These are phyloP conservation scores for Leptomonas seymouri DNA, from an alignment of 208 protist species.

Conservation along the genomic window DNA sequence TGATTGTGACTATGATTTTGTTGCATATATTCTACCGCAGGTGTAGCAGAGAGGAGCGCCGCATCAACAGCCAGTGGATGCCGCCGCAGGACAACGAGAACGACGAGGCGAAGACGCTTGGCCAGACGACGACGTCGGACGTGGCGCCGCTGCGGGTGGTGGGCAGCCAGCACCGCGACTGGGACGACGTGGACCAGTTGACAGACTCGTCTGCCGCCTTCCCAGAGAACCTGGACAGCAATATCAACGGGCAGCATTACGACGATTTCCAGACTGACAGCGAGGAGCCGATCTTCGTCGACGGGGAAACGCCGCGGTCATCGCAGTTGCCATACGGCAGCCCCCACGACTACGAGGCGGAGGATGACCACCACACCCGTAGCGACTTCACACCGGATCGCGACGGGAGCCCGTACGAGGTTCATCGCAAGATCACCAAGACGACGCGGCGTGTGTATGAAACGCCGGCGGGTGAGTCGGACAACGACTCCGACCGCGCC, in stretches of 20 bases:
- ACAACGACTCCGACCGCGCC: background rate
- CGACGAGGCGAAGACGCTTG: constrained; percentile 14
- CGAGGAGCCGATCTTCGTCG: constrained; percentile 48
- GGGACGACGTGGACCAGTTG: constrained; percentile 54
- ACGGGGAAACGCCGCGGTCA: constrained; percentile 10
- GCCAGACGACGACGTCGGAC: constrained; percentile 25
- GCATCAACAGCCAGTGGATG: constrained; percentile 47
- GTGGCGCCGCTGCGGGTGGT: constrained; percentile 20
- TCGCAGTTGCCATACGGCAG: constrained; percentile 29
- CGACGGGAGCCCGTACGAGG: constrained; percentile 8
- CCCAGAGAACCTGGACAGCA: constrained; percentile 20
- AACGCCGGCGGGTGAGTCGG: constrained; percentile 1
- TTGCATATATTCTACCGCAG: constrained; percentile 39
- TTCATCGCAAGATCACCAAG: constrained; percentile 5
- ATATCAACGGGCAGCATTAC: constrained; percentile 43
- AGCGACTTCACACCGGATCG: constrained; percentile 21
- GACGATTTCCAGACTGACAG: constrained; percentile 67
- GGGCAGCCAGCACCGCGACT: constrained; percentile 41
- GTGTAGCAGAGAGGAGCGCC: constrained; percentile 36
- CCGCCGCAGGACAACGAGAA: constrained; percentile 44
- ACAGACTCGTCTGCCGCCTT: constrained; percentile 42
- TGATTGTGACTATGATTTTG: constrained; percentile 70
- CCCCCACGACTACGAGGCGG: constrained; percentile 31
- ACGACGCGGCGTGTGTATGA: constrained; percentile 24
- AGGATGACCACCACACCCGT: constrained; percentile 9